A percentile compares a stretch with the other conserved stretches of the same genome.
These are phyloP conservation scores for Raddia distichophylla DNA, from an alignment of 176 grass and related monocot species.

Conservation along the genomic window DNA sequence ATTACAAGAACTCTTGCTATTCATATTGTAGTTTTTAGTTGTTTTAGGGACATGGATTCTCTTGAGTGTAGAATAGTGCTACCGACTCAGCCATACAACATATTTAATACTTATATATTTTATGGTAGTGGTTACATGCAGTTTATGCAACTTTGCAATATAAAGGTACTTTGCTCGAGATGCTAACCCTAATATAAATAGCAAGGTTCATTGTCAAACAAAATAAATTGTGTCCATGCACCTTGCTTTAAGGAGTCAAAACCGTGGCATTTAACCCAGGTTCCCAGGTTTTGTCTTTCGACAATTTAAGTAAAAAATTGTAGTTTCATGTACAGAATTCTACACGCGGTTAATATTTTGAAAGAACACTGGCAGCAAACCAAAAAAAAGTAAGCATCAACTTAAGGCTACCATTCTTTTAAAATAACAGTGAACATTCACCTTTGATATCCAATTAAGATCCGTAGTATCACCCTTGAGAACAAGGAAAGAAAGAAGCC, in stretches of 20 bases:
- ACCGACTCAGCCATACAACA: too few relatives aligned
- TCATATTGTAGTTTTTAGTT: too few relatives aligned
- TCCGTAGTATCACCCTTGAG: slow-evolving; percentile 60
- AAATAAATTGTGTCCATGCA: background rate
- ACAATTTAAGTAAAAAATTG: background rate
- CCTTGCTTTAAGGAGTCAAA: background rate
- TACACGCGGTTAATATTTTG: background rate
- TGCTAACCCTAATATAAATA: background rate
- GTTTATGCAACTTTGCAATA: background rate
- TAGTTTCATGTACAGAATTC: background rate
- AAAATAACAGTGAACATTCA: slow-evolving; percentile 36
- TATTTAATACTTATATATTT: background rate
- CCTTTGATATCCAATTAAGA: slow-evolving; percentile 92
- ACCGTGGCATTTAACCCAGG: background rate
- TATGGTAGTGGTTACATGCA: background rate
- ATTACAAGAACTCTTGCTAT: too few relatives aligned
- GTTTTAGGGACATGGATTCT: too few relatives aligned
- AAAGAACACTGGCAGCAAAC: slow-evolving; percentile 9
- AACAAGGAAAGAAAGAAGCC: slow-evolving; percentile 74
- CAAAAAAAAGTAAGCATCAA: slow-evolving; percentile 22
- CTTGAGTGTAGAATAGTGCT: too few relatives aligned
- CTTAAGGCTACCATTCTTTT: background rate
- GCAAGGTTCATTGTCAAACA: background rate
- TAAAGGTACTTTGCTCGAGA: background rate
- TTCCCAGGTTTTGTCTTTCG: background rate